Evolutionary conservation across 1,284 basidiomycete genomes (phyloP), one percentile per base, ranked within the genome.

Genomic region (Trichosporon ovoides): DNA sequence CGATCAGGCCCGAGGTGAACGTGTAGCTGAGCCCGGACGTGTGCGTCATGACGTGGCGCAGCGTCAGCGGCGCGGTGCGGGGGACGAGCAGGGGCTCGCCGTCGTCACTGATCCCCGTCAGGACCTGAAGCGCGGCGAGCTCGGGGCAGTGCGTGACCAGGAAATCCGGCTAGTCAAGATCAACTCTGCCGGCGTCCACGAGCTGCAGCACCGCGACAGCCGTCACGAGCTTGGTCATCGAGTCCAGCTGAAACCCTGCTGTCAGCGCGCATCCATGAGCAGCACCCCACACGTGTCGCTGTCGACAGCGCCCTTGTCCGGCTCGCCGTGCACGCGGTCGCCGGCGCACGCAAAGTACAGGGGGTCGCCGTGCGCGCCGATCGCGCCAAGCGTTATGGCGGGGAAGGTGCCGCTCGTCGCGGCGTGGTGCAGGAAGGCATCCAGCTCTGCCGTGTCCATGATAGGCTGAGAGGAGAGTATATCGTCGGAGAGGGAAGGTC

Each of bases 141-240:
- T 63, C 62, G n/a, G 62, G 62, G 13, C 33, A 49, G 33, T 48
- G 22, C 36, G 51, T 38, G 7, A 54, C 54, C 0, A 63, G 13
- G 3, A 57, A 11, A 1, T 16, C 52, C 7, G 57, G 48, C 20
- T 43, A 33, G 57, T 60, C 62, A 12, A 59, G 59, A 20, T 40
- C 35, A 3, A 61, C 37, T 20, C 33, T 13, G 18, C 57, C 56
- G 28, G 60, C 58, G 52, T 75, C 74, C 16, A 57, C 60, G n/a
- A 60, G 65, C 55, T 64, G 65, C 31, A 64, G 54, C 2, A 56
- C 37, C 0, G 65, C 65, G 33, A 62, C 67, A 38, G 66, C 65
- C 3, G 72, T 74, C 58, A 74, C 62, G 53, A 73, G 62, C 65
- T 75, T 76, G 53, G 73, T 75, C 59, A 62, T 67, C 40, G 67